phyloP scores from a whole-genome alignment of 768 basidiomycete species.

The Strobilomyces echinocephalus region DNA sequence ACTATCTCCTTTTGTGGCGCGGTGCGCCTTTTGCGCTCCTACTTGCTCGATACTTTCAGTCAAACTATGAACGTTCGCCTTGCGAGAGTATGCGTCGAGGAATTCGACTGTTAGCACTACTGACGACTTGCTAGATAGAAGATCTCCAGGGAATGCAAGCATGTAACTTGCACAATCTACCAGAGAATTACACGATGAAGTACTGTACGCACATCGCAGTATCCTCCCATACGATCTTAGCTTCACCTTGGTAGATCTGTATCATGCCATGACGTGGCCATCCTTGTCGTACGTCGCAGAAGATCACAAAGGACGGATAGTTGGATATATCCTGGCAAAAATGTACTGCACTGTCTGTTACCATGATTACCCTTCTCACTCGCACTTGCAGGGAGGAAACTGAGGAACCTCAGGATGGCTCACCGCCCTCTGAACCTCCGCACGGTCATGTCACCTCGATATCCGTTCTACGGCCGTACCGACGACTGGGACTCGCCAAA shows the following conservation, averaged over 20 bases:
- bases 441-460: slow-evolving; percentile 97
- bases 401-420: slow-evolving; percentile 40
- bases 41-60: not conserved
- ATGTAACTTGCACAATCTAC: slow-evolving; percentile 87
- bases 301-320: slow-evolving; percentile 81
- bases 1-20: slow-evolving; percentile 12
- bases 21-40: not conserved
- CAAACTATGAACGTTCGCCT: slow-evolving; percentile 28
- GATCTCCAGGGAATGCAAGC: slow-evolving; percentile 93
- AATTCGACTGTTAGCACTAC: not conserved
- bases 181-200: slow-evolving; percentile 85
- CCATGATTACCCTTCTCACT: slow-evolving; percentile 24
- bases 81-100: slow-evolving; percentile 23
- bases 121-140: slow-evolving; percentile 53
- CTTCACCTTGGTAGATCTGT: slow-evolving; percentile 60
- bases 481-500: slow-evolving; percentile 89
- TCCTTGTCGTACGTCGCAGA: slow-evolving; percentile 91
- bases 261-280: slow-evolving; percentile 89
- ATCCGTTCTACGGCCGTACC: slow-evolving; percentile 84
- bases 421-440: slow-evolving; percentile 47
- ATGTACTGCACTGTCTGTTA: slow-evolving; percentile 50
- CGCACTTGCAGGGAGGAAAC: slow-evolving; percentile 49
- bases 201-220: slow-evolving; percentile 48
- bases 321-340: slow-evolving; percentile 94
- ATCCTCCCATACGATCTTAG: not conserved